Base-by-base conservation (phyloP, 1,139 yeast genomes). In the Hanseniaspora sp. region DNA sequence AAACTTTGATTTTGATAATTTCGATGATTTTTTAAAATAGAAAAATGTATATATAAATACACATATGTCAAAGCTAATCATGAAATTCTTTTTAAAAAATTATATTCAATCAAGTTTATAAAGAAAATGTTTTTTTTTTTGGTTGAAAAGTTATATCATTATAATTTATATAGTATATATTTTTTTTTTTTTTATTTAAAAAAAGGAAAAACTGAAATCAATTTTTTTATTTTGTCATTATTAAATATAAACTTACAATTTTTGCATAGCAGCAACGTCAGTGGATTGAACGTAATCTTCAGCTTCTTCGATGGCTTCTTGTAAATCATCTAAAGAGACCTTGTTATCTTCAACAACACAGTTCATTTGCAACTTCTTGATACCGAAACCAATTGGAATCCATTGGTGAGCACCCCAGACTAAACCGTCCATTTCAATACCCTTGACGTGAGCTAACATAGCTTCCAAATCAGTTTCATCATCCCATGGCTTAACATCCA, bases 401-500 rank as follows among this genome's bases (percentile, higher is more conserved):
- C 81, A 88, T 78, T 85, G 92, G 80, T 78, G 83, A 69, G 94
- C 96, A 85, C 99, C 99, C 98, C 98, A 92, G 64, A 75, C 76
- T 70, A 94, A 85, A 81, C 99, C 99, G 54, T 90, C 97, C 76
- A 76, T 74, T 71, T 81, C 83, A 66, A 90, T 73, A 63, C 78
- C 71, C 81, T 87, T 88, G 69, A 88, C 96, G 73, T 81, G 80
- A 59, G 83, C 90, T 66, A 86, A 75, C 76, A 92, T 73, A 74
- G 82, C 83, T 58, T 92, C 95, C 73, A 94, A 79, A 72, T 90
- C 83, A 64, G 98, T 92, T 80, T 92, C 97, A 69, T 92, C 97
- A 75, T 92, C 98, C 98, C 98, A 92, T 76, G 96, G 97, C 84
- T 92, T 92, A 66, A 92, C 95, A 68, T 92, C 98, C 69, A 92